Percentiles rank a stretch among this genome's conserved stretches.
Evolutionary conservation across 129 eudicot species (phyloP).

Genomic region (Heracleum sosnowskyi): DNA sequence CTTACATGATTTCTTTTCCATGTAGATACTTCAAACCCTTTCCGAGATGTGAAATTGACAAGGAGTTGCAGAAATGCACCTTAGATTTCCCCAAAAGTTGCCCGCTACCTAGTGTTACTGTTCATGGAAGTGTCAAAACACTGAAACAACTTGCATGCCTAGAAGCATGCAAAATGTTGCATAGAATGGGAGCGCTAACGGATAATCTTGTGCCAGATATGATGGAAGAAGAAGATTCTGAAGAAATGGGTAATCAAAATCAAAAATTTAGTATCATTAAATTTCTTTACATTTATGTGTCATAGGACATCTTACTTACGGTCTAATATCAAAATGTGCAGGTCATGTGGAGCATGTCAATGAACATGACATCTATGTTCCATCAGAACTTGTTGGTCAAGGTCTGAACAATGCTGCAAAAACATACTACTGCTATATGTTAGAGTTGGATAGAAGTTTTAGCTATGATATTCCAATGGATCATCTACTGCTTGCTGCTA

Average conservation of each 20-base stretch:
- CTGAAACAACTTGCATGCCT: slow-evolving; percentile 75
- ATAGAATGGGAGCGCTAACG: slow-evolving; percentile 58
- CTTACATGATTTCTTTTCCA: neutral
- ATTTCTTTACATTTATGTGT: neutral
- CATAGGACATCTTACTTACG: neutral
- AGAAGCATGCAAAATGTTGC: slow-evolving; percentile 78
- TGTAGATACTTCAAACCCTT: slow-evolving; percentile 77
- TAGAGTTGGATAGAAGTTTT: slow-evolving; percentile 24
- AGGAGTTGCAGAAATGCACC: slow-evolving; percentile 34
- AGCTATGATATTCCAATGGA: slow-evolving; percentile 19
- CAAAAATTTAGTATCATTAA: neutral
- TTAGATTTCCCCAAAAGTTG: slow-evolving; percentile 66
- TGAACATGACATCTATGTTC: slow-evolving; percentile 15
- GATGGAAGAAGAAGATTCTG: slow-evolving; percentile 37
- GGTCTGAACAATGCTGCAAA: neutral
- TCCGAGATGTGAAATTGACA: slow-evolving; percentile 53
- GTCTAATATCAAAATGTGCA: neutral
- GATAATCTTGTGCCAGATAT: slow-evolving; percentile 85
- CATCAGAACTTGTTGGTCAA: slow-evolving; percentile 28
- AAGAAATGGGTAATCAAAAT: slow-evolving; percentile 36
- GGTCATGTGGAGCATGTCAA: slow-evolving; percentile 5
- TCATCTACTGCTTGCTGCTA: slow-evolving; percentile 32
- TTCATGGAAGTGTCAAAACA: slow-evolving; percentile 34
- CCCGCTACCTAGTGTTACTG: slow-evolving; percentile 44
- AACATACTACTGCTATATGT: slow-evolving; percentile 33